Base-by-base conservation (phyloP, 805 yeast genomes). In the Candida xiaguanensis region DNA sequence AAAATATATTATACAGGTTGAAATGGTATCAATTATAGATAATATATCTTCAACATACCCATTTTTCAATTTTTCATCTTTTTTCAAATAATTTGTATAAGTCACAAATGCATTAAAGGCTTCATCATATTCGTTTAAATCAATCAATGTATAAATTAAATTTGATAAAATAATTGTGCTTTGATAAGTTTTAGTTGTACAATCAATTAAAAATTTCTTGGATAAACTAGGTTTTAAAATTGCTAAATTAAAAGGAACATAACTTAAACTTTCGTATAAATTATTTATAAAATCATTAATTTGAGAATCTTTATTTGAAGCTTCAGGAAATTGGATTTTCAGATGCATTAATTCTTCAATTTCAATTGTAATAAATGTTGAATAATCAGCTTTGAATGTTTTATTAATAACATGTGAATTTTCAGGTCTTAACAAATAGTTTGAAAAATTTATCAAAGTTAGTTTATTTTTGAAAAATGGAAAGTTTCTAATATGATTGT, bases 41-140 rank as follows among this genome's bases (percentile, higher is more conserved):
- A 69, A 46, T 15, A 69, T 47, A 38, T 69, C 65, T 15, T 51
- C 47, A 20, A 62, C 51, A 12, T 40, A 19, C 4, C 67, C 65
- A 8, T 52, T 53, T 30, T 55, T 47, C 27, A 61, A 67, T 24
- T 56, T 54, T 44, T 56, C 54, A 12, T 64, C 68, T 29, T 57
- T 61, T 13, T 58, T 56, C 8, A 61, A 41, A 45, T 69, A 69
- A 15, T 50, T 44, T 6, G 53, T 47, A 42, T 58, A 68, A 1
- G 73, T 66, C 24, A 59, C 60, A 40, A 67, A 60, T 0, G 72
- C 72, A 7, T 70, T 70, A 37, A 62, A 52, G 1, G 74, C 74
- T 44, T 69, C 74, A 41, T 69, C 74, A 42, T 55, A 63, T 41
- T 68, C 72, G 7, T 53, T 47, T 35, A 57, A 46, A 13, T 62